Percentiles rank a stretch among this genome's conserved stretches.
phyloP scores from a whole-genome alignment of 2,329 filamentous ascomycete genomes.

The Ceratocystis eucalypticola region DNA sequence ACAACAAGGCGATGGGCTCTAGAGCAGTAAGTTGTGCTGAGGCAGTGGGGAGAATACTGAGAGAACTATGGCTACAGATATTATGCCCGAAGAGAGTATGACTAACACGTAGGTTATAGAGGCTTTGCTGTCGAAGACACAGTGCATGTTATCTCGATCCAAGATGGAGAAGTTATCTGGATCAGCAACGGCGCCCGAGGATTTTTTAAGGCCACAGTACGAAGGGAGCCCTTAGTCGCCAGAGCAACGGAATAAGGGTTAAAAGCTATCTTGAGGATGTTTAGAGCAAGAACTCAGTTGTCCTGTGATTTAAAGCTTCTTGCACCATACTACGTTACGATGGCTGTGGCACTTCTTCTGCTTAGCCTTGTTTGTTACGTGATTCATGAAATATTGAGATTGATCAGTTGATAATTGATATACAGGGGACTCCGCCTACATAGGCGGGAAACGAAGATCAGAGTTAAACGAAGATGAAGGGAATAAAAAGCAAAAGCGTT shows the following conservation, averaged over 20 bases:
- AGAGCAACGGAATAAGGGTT: not conserved
- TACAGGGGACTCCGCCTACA: slow-evolving; percentile 8
- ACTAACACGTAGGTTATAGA: slow-evolving; percentile 25
- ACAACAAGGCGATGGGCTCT: slow-evolving; percentile 77
- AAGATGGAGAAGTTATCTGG: slow-evolving; percentile 68
- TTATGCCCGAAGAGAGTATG: not conserved
- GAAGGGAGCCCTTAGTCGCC: not conserved
- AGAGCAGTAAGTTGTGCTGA: slow-evolving; percentile 36
- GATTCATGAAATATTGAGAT: slow-evolving; percentile 5
- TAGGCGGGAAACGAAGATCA: too few relatives aligned
- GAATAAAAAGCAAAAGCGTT: slow-evolving; percentile 1
- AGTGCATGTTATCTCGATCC: slow-evolving; percentile 45
- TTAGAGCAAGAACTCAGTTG: too few relatives aligned
- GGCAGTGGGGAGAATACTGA: too few relatives aligned
- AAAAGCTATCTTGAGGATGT: too few relatives aligned
- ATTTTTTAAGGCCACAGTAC: slow-evolving; percentile 44
- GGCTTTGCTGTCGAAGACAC: slow-evolving; percentile 51
- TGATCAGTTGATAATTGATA: slow-evolving; percentile 7
- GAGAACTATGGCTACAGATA: not conserved
- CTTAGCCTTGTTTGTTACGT: slow-evolving; percentile 5
- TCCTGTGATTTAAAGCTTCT: too few relatives aligned
- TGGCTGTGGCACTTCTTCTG: too few relatives aligned
- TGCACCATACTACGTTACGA: too few relatives aligned
- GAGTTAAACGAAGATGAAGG: slow-evolving; percentile 2
- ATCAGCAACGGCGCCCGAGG: slow-evolving; percentile 79